Conservation (phyloP, 345 rosid genomes). For the Brassica carinata region DNA sequence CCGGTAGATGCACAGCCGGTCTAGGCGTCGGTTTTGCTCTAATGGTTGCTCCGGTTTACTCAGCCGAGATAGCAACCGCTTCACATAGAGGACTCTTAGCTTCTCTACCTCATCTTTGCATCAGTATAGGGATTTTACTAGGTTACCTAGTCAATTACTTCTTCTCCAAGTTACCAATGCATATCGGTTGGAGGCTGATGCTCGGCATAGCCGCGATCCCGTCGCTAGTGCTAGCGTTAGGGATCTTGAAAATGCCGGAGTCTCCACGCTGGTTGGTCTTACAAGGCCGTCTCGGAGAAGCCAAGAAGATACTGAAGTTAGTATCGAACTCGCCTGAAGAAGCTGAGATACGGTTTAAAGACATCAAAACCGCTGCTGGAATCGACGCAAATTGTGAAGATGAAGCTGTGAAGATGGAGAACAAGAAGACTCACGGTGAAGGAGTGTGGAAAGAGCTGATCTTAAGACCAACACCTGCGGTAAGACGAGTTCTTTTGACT, state of each 20-base stretch:
- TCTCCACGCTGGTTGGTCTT: constrained; percentile 78
- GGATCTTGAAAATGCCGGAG: constrained; percentile 75
- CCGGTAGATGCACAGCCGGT: constrained; percentile 82
- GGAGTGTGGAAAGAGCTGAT: constrained; percentile 85
- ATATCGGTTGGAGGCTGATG: constrained; percentile 88
- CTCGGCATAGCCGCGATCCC: constrained; percentile 84
- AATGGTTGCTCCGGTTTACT: constrained; percentile 91
- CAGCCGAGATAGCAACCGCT: constrained; percentile 75
- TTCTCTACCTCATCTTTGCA: constrained; percentile 78
- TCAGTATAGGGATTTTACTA: constrained; percentile 64
- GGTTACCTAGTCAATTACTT: constrained; percentile 74
- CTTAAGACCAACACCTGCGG: constrained; percentile 57
- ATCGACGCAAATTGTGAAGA: constrained; percentile 51
- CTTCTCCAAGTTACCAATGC: constrained; percentile 58
- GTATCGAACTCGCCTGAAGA: constrained; percentile 68
- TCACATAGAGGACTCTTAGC: constrained; percentile 64
- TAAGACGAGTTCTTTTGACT: constrained; percentile 63
- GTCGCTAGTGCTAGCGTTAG: constrained; percentile 54
- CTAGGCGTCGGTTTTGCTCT: constrained; percentile 87
- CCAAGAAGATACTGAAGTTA: constrained; percentile 40
- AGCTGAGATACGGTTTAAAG: constrained; percentile 55
- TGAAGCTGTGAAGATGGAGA: constrained; percentile 38
- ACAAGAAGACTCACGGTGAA: constrained; percentile 43
- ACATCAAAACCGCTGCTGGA: constrained; percentile 69
- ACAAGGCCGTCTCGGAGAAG: constrained; percentile 74